These are phyloP conservation scores for Fusarium sp. DNA, from an alignment of 2,329 filamentous ascomycete species.

Conservation along the genomic window DNA sequence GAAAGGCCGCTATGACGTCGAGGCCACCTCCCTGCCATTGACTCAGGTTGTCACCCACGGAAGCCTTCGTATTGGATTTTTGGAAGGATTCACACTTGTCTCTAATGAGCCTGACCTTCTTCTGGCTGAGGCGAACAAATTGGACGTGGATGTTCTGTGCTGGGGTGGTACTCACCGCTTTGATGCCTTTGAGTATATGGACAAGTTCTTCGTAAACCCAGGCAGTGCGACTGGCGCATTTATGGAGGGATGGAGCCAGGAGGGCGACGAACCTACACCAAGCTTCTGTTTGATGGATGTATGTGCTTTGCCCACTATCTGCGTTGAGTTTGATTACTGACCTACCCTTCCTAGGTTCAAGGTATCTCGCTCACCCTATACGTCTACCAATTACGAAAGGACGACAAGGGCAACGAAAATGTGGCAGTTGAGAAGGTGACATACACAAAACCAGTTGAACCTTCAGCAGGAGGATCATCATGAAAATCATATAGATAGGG, in stretches of 20 bases:
- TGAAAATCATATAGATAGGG: constrained; percentile 26
- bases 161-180: constrained; percentile 77
- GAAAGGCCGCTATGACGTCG: constrained; percentile 75
- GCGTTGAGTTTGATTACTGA: constrained; percentile 35
- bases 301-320: constrained; percentile 58
- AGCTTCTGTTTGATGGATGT: constrained; percentile 99
- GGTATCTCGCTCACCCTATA: constrained; percentile 96
- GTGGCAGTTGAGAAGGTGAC: constrained; percentile 89
- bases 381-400: constrained; percentile 88
- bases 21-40: constrained; percentile 74
- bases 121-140: constrained; percentile 75
- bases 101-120: constrained; percentile 76
- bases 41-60: constrained; percentile 77
- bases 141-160: constrained; percentile 77
- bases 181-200: constrained; percentile 80
- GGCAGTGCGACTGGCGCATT: constrained; percentile 76
- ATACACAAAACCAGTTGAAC: constrained; percentile 81
- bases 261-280: constrained; percentile 80
- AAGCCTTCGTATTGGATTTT: constrained; percentile 73
- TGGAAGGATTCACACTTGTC: constrained; percentile 77
- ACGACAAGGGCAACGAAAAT: constrained; percentile 80
- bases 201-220: constrained; percentile 80
- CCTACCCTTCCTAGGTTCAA: constrained; percentile 75
- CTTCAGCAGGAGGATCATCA: constrained; percentile 64
- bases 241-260: constrained; percentile 68